A percentile compares a stretch with the other conserved stretches of the same genome.
Conservation (phyloP, 805 yeast genomes). For the Suhomyces sp. region DNA sequence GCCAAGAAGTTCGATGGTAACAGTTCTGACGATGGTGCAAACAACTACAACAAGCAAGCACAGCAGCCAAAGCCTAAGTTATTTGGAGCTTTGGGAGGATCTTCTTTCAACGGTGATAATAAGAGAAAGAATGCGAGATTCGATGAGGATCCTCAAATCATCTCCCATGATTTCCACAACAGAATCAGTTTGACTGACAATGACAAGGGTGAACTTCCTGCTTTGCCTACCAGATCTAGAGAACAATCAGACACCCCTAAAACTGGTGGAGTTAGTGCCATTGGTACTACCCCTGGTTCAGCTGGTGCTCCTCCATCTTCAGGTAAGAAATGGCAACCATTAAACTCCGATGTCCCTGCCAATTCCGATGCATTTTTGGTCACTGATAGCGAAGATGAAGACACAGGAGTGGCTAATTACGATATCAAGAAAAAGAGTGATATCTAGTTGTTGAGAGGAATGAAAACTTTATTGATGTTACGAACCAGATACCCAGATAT, state of each 20-base stretch:
- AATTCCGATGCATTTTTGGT: slow-evolving; percentile 45
- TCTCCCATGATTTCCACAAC: slow-evolving; percentile 48
- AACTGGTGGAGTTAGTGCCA: not conserved
- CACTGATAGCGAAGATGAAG: slow-evolving; percentile 46
- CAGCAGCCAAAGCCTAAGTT: slow-evolving; percentile 27
- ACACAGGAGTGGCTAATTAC: slow-evolving; percentile 8
- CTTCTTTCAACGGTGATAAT: slow-evolving; percentile 28
- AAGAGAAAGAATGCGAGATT: slow-evolving; percentile 21
- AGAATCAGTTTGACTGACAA: slow-evolving; percentile 43
- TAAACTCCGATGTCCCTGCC: slow-evolving; percentile 38
- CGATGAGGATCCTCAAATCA: slow-evolving; percentile 58
- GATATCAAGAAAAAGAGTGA: slow-evolving; percentile 4
- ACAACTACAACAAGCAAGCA: slow-evolving; percentile 7
- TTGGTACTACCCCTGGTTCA: no score
- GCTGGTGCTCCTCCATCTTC: slow-evolving; percentile 2
- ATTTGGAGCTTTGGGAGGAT: slow-evolving; percentile 49
- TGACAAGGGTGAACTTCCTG: slow-evolving; percentile 26
- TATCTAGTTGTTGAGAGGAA: no score
- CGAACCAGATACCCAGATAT: no score
- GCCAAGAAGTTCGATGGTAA: slow-evolving; percentile 47
- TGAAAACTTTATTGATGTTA: no score
- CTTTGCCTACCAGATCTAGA: slow-evolving; percentile 17
- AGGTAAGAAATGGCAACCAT: slow-evolving; percentile 37
- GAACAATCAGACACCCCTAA: slow-evolving; percentile 6
- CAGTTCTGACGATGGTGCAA: slow-evolving; percentile 17